Evolutionary conservation across 768 basidiomycete species (phyloP).

Genomic region (Kwoniella newhampshirensis): DNA sequence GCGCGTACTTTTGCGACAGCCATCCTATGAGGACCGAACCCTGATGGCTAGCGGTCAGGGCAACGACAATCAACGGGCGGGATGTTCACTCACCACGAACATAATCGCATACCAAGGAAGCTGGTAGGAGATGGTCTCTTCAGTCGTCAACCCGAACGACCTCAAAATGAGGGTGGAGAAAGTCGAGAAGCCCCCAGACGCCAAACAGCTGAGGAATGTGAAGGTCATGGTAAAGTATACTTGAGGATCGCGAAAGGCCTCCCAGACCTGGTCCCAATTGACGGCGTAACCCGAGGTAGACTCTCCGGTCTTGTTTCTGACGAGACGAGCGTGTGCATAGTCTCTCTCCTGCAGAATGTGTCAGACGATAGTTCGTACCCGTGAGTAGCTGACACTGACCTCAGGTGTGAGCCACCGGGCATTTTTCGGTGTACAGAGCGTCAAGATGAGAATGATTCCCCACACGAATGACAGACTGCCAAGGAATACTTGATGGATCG

Average conservation of each 20-base stretch:
- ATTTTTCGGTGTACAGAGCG: constrained; percentile 13
- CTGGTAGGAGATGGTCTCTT: constrained; percentile 20
- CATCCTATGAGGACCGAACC: constrained; percentile 6
- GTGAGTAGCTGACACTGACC: constrained; percentile 8
- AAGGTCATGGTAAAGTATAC: constrained; percentile 15
- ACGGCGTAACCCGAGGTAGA: constrained; percentile 13
- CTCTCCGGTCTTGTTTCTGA: constrained; percentile 23
- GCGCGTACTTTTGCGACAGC: constrained; percentile 7
- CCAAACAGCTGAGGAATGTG: constrained; percentile 9
- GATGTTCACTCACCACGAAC: constrained; percentile 11
- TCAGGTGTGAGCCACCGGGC: constrained; percentile 18
- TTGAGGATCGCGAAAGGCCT: constrained; percentile 15
- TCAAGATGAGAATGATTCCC: constrained; percentile 12
- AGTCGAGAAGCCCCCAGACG: constrained; percentile 27
- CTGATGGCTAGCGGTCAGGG: too few species aligned
- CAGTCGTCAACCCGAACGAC: constrained; percentile 19
- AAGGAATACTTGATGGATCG: constrained; percentile 25
- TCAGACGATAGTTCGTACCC: neutral
- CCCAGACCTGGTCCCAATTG: constrained; percentile 23
- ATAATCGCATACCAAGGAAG: constrained; percentile 23
- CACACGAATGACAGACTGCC: constrained; percentile 20
- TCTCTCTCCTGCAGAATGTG: constrained; percentile 5
- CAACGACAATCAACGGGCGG: too few species aligned
- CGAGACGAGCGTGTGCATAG: constrained; percentile 20
- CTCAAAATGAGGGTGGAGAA: constrained; percentile 25